These are phyloP conservation scores for Blastomyces parvus DNA, from an alignment of 2,329 filamentous ascomycete genomes.

Conservation along the genomic window DNA sequence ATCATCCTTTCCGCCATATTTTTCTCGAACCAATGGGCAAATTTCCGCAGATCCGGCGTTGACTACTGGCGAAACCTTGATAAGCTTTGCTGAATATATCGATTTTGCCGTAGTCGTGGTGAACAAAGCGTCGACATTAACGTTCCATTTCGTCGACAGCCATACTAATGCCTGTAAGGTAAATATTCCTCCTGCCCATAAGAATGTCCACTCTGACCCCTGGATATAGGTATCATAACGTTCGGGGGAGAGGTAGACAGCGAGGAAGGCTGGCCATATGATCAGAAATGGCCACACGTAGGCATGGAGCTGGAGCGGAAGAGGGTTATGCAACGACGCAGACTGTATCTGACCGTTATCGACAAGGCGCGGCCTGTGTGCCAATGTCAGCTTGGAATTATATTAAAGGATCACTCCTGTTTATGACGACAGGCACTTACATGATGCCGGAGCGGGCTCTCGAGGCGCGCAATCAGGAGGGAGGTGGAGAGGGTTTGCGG, in stretches of 20 bases:
- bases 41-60: conserved; percentile 89
- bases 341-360: conserved; percentile 82
- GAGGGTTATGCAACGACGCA: conserved; percentile 78
- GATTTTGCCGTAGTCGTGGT: conserved; percentile 62
- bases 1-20: conserved; percentile 62
- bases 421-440: conserved; percentile 7
- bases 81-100: conserved; percentile 66
- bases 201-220: conserved; percentile 95
- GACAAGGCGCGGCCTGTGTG: conserved; percentile 68
- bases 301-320: conserved; percentile 68
- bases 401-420: neutral
- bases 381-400: neutral
- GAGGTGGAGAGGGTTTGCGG: too few relatives aligned
- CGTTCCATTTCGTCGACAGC: conserved; percentile 97
- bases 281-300: conserved; percentile 92
- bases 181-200: conserved; percentile 81
- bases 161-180: conserved; percentile 81
- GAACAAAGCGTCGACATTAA: conserved; percentile 72
- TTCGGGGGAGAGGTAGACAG: conserved; percentile 71
- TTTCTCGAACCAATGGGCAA: conserved; percentile 68
- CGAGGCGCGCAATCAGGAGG: conserved; percentile 6
- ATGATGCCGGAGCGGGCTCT: conserved; percentile 10
- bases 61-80: conserved; percentile 83
- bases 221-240: conserved; percentile 86
- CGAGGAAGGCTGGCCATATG: conserved; percentile 84